Conservation (phyloP, 2,329 filamentous ascomycete species). For the Colletotrichum destructivum region DNA sequence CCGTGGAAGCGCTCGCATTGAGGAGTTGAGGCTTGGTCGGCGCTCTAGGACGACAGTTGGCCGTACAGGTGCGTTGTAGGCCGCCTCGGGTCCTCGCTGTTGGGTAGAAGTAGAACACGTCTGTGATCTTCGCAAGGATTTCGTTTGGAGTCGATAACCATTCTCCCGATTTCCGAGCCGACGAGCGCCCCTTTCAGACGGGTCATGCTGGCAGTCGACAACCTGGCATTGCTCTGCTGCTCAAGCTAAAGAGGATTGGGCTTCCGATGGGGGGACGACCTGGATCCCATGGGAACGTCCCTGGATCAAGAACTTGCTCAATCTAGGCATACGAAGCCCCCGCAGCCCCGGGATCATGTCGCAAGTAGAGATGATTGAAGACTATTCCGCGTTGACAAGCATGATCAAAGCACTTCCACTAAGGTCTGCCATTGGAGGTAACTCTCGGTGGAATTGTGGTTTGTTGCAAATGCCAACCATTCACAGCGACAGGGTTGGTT, state of each 20-base stretch:
- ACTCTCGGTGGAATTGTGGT: conserved; percentile 30
- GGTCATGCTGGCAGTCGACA: conserved; percentile 23
- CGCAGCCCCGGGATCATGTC: conserved; percentile 30
- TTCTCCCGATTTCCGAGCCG: conserved; percentile 32
- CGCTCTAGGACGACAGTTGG: background rate
- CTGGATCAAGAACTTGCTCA: conserved; percentile 23
- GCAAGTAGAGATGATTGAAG: conserved; percentile 6
- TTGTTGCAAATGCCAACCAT: conserved; percentile 12
- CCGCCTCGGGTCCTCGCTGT: conserved; percentile 16
- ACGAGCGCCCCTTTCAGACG: conserved; percentile 24
- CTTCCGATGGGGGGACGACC: conserved; percentile 10
- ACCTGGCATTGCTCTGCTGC: conserved; percentile 4
- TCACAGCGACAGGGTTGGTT: conserved; percentile 2
- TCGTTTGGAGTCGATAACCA: conserved; percentile 15
- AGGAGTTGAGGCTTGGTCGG: conserved; percentile 21
- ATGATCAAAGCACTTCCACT: conserved; percentile 21
- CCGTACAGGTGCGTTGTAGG: background rate
- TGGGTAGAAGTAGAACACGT: conserved; percentile 12
- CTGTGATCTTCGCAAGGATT: conserved; percentile 34
- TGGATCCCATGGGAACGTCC: conserved; percentile 11
- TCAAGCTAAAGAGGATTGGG: background rate
- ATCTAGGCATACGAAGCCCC: conserved; percentile 16
- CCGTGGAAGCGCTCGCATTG: conserved; percentile 14
- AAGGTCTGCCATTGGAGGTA: conserved; percentile 15
- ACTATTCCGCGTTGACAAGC: conserved; percentile 14